A percentile compares a stretch with the other conserved stretches of the same genome.
Conservation (phyloP, 371 early-diverging fungal genomes). For the Choanephora cucurbitarum region DNA sequence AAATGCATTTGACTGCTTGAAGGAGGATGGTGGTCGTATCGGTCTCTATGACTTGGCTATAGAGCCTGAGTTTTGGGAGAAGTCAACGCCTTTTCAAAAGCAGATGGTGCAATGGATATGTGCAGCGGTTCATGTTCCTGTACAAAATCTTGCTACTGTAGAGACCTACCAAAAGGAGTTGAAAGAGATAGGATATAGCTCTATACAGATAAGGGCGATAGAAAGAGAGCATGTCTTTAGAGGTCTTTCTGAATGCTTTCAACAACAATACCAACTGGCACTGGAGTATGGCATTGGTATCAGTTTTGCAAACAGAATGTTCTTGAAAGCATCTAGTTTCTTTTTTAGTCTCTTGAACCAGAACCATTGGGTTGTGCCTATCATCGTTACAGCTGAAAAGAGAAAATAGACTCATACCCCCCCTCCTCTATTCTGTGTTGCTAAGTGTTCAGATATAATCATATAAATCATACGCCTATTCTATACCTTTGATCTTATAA, state of each 20-base stretch:
- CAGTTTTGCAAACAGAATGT: conserved; percentile 12
- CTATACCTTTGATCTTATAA: no score
- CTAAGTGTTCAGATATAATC: no score
- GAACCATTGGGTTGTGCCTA: conserved; percentile 20
- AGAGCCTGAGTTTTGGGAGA: conserved; percentile 16
- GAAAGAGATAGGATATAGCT: conserved; percentile 16
- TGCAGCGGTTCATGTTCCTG: conserved; percentile 23
- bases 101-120: conserved; percentile 15
- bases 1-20: conserved; percentile 28
- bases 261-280: conserved; percentile 6
- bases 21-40: conserved; percentile 36
- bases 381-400: conserved; percentile 22
- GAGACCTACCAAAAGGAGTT: conserved; percentile 21
- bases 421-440: no score
- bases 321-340: conserved; percentile 13
- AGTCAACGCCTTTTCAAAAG: conserved; percentile 8
- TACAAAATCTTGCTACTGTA: conserved; percentile 30
- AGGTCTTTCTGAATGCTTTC: conserved; percentile 20
- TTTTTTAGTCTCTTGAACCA: conserved; percentile 14
- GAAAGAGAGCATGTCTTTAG: conserved; percentile 24
- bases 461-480: no score
- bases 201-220: conserved; percentile 17
- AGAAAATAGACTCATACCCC: not conserved
- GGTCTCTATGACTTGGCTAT: conserved; percentile 44
- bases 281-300: conserved; percentile 16